A percentile compares a stretch with the other conserved stretches of the same genome.
Evolutionary conservation across 2,329 filamentous ascomycete species (phyloP).

Genomic region (Fusarium solani-melongenae): DNA sequence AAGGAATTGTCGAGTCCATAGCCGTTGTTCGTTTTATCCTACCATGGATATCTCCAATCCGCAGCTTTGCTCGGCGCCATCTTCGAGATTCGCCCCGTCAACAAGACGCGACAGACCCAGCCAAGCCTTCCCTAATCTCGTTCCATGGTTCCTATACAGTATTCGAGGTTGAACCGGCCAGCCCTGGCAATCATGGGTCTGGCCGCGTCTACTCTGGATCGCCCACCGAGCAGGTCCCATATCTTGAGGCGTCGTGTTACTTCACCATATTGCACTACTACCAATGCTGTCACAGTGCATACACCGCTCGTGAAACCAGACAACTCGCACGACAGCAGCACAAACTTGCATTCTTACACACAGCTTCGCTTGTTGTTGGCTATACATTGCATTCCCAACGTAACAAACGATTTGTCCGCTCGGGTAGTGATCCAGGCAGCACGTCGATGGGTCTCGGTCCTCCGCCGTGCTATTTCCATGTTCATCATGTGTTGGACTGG

Average conservation of each 20-base stretch:
- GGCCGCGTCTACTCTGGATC: neutral
- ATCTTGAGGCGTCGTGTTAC: neutral
- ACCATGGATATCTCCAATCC: neutral
- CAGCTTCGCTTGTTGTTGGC: constrained; percentile 21
- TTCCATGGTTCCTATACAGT: neutral
- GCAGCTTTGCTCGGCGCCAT: neutral
- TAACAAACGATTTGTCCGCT: neutral
- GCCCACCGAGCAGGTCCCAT: neutral
- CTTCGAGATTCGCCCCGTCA: neutral
- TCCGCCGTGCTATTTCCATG: neutral
- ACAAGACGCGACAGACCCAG: neutral
- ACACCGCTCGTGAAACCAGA: neutral
- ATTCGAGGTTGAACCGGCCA: neutral
- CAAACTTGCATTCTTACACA: constrained; percentile 14
- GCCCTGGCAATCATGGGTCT: neutral
- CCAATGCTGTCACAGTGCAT: constrained; percentile 20
- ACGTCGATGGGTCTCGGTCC: neutral
- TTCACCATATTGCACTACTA: neutral
- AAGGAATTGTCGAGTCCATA: neutral
- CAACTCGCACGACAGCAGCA: neutral
- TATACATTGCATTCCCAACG: constrained; percentile 13
- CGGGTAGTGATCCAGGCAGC: neutral
- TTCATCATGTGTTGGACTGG: neutral
- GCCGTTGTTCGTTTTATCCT: neutral
- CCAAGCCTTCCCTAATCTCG: neutral